A percentile compares a stretch with the other conserved stretches of the same genome.
Conservation (phyloP, 2,329 filamentous ascomycete genomes). For the Raffaelea arxii region DNA sequence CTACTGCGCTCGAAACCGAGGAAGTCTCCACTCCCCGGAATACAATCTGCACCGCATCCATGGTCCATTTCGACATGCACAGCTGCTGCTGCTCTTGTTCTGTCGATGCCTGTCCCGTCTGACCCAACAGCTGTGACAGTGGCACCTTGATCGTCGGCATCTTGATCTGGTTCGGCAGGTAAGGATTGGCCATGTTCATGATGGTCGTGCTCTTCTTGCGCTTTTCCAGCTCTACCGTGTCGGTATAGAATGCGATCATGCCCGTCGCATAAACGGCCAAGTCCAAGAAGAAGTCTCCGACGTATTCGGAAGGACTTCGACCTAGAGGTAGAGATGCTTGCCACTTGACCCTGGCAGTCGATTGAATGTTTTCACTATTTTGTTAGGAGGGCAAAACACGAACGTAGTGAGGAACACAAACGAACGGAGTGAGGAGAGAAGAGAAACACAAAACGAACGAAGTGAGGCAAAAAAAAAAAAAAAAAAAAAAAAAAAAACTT, state of each 20-base stretch:
- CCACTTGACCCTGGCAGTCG: constrained; percentile 12
- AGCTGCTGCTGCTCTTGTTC: constrained; percentile 2
- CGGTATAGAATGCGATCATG: constrained; percentile 40
- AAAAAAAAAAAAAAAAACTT: too few relatives aligned
- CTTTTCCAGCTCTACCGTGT: constrained; percentile 36
- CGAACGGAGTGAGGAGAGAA: not conserved
- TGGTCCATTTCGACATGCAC: constrained; percentile 37
- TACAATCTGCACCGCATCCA: constrained; percentile 47
- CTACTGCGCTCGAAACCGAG: too few relatives aligned
- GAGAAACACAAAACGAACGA: not conserved
- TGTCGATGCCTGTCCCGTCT: too few relatives aligned
- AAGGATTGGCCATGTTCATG: constrained; percentile 24
- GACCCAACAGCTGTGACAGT: constrained; percentile 32
- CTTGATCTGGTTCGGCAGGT: constrained; percentile 31
- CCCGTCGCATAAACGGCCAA: constrained; percentile 39
- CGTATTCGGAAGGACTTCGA: constrained; percentile 32
- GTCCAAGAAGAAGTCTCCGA: constrained; percentile 41
- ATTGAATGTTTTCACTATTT: not conserved
- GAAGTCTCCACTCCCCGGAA: constrained; percentile 36
- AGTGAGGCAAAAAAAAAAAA: too few relatives aligned
- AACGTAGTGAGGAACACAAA: constrained; percentile 6
- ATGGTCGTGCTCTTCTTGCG: constrained; percentile 30
- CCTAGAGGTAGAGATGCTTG: constrained; percentile 13
- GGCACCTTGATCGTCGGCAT: constrained; percentile 39
- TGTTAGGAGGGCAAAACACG: constrained; percentile 31